These are phyloP conservation scores for Crassisporium funariophilum DNA, from an alignment of 768 basidiomycete genomes.

Conservation along the genomic window DNA sequence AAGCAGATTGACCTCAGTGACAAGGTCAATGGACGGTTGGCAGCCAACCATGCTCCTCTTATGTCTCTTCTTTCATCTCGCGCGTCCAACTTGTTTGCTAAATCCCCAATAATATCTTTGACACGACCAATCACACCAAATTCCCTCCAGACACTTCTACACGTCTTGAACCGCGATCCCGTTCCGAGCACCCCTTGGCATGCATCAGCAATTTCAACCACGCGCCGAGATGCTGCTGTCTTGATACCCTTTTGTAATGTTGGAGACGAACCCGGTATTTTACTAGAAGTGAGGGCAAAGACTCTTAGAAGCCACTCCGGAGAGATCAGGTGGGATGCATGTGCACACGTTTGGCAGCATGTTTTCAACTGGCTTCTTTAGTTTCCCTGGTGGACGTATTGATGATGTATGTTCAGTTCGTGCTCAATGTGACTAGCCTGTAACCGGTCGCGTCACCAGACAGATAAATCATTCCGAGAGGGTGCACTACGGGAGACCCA, in stretches of 20 bases:
- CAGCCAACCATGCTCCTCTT: conserved; percentile 1
- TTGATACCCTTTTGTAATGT: conserved; percentile 82
- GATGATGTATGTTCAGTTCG: conserved; percentile 50
- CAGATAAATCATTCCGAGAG: conserved; percentile 51
- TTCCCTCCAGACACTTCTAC: conserved; percentile 33
- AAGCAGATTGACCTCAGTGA: too few relatives aligned
- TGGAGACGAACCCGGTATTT: conserved; percentile 59
- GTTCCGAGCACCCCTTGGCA: conserved; percentile 13
- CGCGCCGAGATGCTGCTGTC: conserved; percentile 59
- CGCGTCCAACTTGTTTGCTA: conserved; percentile 12
- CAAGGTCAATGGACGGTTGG: too few relatives aligned
- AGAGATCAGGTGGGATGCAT: conserved; percentile 67
- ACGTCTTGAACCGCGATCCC: conserved; percentile 17
- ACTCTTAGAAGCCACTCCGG: conserved; percentile 71
- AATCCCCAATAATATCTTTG: conserved; percentile 28
- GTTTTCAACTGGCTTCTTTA: conserved; percentile 29
- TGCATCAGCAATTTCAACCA: conserved; percentile 12
- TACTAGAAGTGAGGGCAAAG: conserved; percentile 72
- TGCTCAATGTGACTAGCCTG: conserved; percentile 9
- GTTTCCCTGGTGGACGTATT: conserved; percentile 76
- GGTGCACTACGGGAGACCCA: conserved; percentile 72
- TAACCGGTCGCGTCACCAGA: conserved; percentile 34
- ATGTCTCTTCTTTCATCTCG: conserved; percentile 12
- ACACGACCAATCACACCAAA: conserved; percentile 43
- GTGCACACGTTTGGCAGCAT: not conserved